Evolutionary conservation across 2,329 filamentous ascomycete species (phyloP), one percentile per base, ranked within the genome.

Genomic region (Alternaria triticina): DNA sequence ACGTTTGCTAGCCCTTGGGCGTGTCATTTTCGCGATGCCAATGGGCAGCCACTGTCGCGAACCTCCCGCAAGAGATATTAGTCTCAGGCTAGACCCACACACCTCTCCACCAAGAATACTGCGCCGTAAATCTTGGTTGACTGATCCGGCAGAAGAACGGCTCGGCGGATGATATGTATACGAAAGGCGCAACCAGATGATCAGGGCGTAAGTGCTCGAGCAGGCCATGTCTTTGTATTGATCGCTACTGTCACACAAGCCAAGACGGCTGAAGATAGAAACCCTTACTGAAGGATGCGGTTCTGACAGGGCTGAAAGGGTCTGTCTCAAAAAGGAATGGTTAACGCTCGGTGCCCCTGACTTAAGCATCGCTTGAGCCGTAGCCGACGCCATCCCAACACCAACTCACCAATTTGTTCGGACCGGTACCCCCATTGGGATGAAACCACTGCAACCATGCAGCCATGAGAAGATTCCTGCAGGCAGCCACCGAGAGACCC

Each of bases 341-440:
- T 56, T 56, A 30, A 56, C 59, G 50, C 62, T 51, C 27, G 28
- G 44, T 17, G 50, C 65, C 67, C 67, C 67, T 67, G 64, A 57
- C 55, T 60, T 54, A 27, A 15, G 30, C 33, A 57, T 57, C 57
- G 46, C 44, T 36, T 49, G 43, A 25, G 17, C 59, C 43, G 30
- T 62, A 61, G 51, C 57, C 61, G 59, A 65, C 46, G 20, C 57
- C 54, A 59, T 58, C 47, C 45, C 50, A 44, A 61, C 55, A 57
- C 59, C 50, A 62, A 47, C 23, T 59, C 61, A 59, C 54, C 52
- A 52, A 22, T 22, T 60, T 27, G 23, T 51, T 55, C 62, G 51
- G 61, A 54, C 51, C 57, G 47, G 28, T 54, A 57, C 54, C 64
- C 59, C 44, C 63, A 61, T 65, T 43, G n/a, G 55, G 64, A 61